A percentile compares a stretch with the other conserved stretches of the same genome.
Conservation (phyloP, 2,329 filamentous ascomycete species). For the Tolypocladium sp. region DNA sequence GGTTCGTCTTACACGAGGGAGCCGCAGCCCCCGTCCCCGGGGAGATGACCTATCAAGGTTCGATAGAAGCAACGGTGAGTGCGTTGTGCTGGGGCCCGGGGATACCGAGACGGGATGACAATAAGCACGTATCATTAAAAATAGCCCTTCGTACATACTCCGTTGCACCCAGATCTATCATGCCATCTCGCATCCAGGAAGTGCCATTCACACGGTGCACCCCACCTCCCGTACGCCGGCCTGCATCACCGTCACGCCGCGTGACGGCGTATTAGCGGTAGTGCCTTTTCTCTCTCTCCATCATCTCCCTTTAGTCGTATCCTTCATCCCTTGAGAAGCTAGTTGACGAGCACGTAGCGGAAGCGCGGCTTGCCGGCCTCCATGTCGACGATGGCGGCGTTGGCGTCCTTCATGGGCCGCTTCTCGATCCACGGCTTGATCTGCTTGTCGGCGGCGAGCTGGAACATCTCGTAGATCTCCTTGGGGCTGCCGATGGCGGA, state of each 20-base stretch:
- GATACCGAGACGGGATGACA: background rate
- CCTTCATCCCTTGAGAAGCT: constrained; percentile 4
- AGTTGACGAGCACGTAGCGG: constrained; percentile 36
- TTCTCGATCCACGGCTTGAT: constrained; percentile 48
- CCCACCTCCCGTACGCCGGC: background rate
- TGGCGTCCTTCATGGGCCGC: constrained; percentile 45
- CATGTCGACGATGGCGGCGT: constrained; percentile 47
- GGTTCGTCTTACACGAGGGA: background rate
- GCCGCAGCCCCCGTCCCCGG: background rate
- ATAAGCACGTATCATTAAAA: background rate
- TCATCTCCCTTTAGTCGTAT: background rate
- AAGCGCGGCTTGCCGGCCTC: constrained; percentile 42
- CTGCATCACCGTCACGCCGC: background rate
- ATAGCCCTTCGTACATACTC: background rate
- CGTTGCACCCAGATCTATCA: background rate
- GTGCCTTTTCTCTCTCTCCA: background rate
- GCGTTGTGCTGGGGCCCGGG: background rate
- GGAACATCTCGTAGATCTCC: constrained; percentile 52
- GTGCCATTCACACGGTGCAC: background rate
- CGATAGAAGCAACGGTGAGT: background rate
- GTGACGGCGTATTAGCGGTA: background rate
- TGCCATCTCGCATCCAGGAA: background rate
- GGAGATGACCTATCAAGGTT: background rate
- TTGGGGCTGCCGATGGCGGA: constrained; percentile 36
- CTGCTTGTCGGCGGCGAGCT: constrained; percentile 44